Evolutionary conservation across 352 stramenopile genomes (phyloP).

Genomic region (Phytopythium chamaehyphon): DNA sequence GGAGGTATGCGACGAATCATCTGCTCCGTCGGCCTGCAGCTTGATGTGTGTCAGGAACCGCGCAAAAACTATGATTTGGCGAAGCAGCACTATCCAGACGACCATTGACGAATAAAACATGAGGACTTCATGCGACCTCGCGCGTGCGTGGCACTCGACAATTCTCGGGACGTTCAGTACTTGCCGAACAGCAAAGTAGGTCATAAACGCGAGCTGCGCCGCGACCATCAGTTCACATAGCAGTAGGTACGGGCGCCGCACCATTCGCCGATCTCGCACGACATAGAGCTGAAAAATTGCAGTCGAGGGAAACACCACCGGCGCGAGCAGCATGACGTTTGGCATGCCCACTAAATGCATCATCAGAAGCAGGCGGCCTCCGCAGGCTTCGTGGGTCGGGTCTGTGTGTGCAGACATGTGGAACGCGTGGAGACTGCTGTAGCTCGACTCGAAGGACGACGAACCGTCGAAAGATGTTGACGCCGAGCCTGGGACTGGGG

Average conservation of each 20-base stretch:
- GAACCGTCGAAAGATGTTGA: too few species aligned
- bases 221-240: slow-evolving; percentile 65
- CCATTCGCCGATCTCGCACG: slow-evolving; percentile 49
- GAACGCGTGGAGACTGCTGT: background rate
- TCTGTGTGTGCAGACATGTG: slow-evolving; percentile 7
- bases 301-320: slow-evolving; percentile 51
- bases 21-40: slow-evolving; percentile 58
- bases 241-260: slow-evolving; percentile 60
- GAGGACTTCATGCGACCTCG: slow-evolving; percentile 27
- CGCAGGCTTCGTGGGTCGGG: slow-evolving; percentile 11
- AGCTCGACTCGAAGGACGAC: background rate
- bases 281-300: slow-evolving; percentile 45
- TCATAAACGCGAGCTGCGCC: slow-evolving; percentile 46
- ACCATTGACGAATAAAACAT: slow-evolving; percentile 60
- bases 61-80: slow-evolving; percentile 65
- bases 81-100: slow-evolving; percentile 52
- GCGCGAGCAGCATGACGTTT: slow-evolving; percentile 53
- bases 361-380: slow-evolving; percentile 22
- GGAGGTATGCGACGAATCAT: slow-evolving; percentile 67
- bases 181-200: slow-evolving; percentile 48
- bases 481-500: too few species aligned
- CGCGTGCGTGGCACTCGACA: slow-evolving; percentile 34
- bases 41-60: slow-evolving; percentile 74
- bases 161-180: slow-evolving; percentile 41
- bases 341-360: slow-evolving; percentile 50